Percentiles rank a stretch among this genome's conserved stretches.
These are phyloP conservation scores for Cerrena zonata DNA, from an alignment of 1,284 basidiomycete genomes.

Conservation along the genomic window DNA sequence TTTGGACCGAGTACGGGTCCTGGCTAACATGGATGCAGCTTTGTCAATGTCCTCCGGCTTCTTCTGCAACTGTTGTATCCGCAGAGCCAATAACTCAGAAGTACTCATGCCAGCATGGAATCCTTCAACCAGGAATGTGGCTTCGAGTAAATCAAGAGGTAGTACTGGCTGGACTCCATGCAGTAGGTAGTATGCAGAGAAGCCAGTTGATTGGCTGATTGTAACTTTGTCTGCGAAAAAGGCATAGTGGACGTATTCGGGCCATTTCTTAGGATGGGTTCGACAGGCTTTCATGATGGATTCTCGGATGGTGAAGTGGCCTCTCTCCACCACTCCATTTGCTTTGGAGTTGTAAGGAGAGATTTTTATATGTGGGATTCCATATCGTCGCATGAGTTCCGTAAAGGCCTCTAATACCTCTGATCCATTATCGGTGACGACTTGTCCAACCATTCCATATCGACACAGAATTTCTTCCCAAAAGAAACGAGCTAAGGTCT, in stretches of 20 bases:
- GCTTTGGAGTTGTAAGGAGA: constrained; percentile 14
- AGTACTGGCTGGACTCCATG: constrained; percentile 11
- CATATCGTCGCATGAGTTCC: constrained; percentile 3
- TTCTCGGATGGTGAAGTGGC: constrained; percentile 12
- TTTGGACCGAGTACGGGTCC: constrained; percentile 1
- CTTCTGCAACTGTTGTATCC: background rate
- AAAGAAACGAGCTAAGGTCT: constrained; percentile 10
- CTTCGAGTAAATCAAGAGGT: constrained; percentile 8
- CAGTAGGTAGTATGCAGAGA: constrained; percentile 9
- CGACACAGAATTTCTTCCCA: background rate
- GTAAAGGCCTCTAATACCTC: background rate
- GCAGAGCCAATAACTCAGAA: constrained; percentile 6
- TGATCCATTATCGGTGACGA: background rate
- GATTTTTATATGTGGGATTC: constrained; percentile 12
- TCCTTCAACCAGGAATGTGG: constrained; percentile 10
- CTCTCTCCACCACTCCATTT: constrained; percentile 6
- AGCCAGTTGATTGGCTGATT: constrained; percentile 4
- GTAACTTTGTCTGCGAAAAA: constrained; percentile 5
- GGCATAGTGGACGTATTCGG: background rate
- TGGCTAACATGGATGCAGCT: constrained; percentile 1
- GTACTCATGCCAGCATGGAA: constrained; percentile 3
- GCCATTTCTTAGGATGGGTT: background rate
- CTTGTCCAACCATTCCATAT: background rate
- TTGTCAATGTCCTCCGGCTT: background rate
- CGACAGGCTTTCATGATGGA: constrained; percentile 10